phyloP scores from a whole-genome alignment of 306 rosid species.

The Pterocarpus macrocarpus region DNA sequence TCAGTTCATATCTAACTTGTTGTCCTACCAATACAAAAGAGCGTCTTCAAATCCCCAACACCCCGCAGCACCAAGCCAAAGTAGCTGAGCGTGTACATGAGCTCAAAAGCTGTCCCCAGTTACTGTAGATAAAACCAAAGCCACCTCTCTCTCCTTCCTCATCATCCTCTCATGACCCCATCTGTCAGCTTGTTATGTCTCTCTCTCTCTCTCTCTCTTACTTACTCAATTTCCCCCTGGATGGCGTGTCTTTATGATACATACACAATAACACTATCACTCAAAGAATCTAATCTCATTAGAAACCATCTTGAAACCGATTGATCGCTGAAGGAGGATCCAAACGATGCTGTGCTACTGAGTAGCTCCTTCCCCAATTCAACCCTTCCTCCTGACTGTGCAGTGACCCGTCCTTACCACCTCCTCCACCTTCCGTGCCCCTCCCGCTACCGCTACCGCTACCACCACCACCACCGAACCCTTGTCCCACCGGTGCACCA shows the following conservation, averaged over 20 bases:
- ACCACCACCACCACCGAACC: no score
- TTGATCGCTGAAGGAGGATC: slow-evolving; percentile 70
- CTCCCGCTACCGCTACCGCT: neutral
- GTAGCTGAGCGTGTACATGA: slow-evolving; percentile 76
- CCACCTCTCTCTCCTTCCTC: neutral
- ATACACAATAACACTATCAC: neutral
- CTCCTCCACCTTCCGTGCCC: slow-evolving; percentile 13
- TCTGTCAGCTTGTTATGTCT: no score
- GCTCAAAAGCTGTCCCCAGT: slow-evolving; percentile 72
- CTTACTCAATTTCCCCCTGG: slow-evolving; percentile 41
- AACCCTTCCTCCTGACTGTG: slow-evolving; percentile 54
- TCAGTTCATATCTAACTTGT: slow-evolving; percentile 74
- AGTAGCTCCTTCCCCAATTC: slow-evolving; percentile 61
- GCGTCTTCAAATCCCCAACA: slow-evolving; percentile 23
- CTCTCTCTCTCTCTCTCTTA: slow-evolving; percentile 33
- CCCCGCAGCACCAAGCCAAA: slow-evolving; percentile 73
- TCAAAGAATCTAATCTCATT: slow-evolving; percentile 47
- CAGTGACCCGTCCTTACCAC: slow-evolving; percentile 56
- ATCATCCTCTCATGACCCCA: no score
- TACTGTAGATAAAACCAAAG: slow-evolving; percentile 58
- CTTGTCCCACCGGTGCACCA: slow-evolving; percentile 91
- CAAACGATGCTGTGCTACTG: slow-evolving; percentile 64
- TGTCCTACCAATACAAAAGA: slow-evolving; percentile 54
- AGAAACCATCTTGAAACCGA: slow-evolving; percentile 93
- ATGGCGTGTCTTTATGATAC: slow-evolving; percentile 60